These are phyloP conservation scores for Calcarisporium arbuscula DNA, from an alignment of 2,329 filamentous ascomycete genomes.

Conservation along the genomic window DNA sequence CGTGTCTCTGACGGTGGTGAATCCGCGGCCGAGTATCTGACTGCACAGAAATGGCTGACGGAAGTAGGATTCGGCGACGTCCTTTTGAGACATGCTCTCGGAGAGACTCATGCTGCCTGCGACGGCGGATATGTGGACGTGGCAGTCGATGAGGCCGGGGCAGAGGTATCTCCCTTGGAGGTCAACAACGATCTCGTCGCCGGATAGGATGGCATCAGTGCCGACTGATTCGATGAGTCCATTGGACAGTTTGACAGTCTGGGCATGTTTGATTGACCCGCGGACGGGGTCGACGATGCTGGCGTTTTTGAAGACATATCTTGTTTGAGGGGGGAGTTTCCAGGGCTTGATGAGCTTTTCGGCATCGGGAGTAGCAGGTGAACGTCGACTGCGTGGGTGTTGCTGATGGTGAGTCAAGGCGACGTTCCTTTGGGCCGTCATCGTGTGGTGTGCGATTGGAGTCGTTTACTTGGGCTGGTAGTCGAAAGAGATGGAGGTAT, in stretches of 20 bases:
- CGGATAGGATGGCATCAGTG: not conserved
- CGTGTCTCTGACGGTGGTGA: constrained; percentile 52
- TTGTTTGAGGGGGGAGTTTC: constrained; percentile 23
- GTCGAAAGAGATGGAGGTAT: no score
- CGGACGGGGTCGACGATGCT: constrained; percentile 34
- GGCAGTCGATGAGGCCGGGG: constrained; percentile 27
- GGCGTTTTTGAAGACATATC: constrained; percentile 34
- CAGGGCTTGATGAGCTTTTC: constrained; percentile 25
- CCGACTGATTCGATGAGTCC: constrained; percentile 26
- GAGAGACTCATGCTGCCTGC: constrained; percentile 20
- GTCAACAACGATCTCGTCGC: constrained; percentile 13
- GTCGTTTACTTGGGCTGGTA: no score
- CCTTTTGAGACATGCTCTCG: constrained; percentile 18
- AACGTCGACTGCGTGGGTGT: no score
- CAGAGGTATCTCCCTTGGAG: constrained; percentile 22
- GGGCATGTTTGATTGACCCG: constrained; percentile 22
- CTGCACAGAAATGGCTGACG: constrained; percentile 40
- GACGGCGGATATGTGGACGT: constrained; percentile 24
- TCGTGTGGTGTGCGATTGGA: no score
- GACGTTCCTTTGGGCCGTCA: no score
- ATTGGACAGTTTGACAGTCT: constrained; percentile 25
- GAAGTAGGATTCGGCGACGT: constrained; percentile 30
- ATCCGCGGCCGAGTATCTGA: constrained; percentile 49
- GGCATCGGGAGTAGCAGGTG: not conserved
- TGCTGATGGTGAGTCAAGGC: no score